Conservation (phyloP, 1,284 basidiomycete genomes). For the Cryptococcus deneoformans region DNA sequence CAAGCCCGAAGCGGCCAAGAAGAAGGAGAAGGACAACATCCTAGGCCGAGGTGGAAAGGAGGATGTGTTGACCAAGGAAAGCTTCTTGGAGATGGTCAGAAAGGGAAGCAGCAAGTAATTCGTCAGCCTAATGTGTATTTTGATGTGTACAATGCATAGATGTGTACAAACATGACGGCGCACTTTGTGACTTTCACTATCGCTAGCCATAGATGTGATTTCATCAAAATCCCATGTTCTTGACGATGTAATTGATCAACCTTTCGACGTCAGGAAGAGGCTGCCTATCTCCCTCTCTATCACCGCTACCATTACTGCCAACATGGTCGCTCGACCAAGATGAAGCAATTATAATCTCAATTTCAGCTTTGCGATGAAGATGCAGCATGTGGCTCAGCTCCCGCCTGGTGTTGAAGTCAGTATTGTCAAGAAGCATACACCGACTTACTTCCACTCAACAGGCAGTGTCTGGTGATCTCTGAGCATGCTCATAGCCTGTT, state of each 20-base stretch:
- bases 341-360: slow-evolving; percentile 61
- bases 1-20: slow-evolving; percentile 36
- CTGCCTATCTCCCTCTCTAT: neutral
- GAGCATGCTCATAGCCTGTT: slow-evolving; percentile 67
- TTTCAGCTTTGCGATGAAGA: slow-evolving; percentile 79
- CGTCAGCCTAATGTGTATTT: neutral
- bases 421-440: neutral
- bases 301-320: neutral
- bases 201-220: too few relatives aligned
- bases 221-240: neutral
- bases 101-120: slow-evolving; percentile 22
- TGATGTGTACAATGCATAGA: neutral
- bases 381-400: slow-evolving; percentile 77
- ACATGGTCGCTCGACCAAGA: neutral
- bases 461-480: slow-evolving; percentile 56
- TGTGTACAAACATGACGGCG: neutral
- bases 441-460: slow-evolving; percentile 64
- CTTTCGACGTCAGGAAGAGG: neutral
- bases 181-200: too few relatives aligned
- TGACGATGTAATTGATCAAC: neutral
- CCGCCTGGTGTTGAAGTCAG: slow-evolving; percentile 49
- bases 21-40: slow-evolving; percentile 50
- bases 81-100: slow-evolving; percentile 51
- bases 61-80: slow-evolving; percentile 48
- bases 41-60: slow-evolving; percentile 46